Base-by-base conservation (phyloP, 345 rosid genomes). In the Abelmoschus esculentus region DNA sequence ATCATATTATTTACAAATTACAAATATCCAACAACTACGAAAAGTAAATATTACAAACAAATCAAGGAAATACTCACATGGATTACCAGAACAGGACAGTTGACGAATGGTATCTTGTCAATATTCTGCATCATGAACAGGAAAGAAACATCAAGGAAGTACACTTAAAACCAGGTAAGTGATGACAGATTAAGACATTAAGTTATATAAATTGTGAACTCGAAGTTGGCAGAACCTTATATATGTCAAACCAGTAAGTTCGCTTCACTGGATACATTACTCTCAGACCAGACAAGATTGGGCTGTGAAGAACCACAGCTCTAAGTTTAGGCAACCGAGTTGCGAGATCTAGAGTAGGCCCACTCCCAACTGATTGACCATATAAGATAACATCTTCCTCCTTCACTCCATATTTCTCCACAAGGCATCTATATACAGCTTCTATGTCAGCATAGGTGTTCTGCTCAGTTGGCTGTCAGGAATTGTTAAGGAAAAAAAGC, bases 301-400 rank as follows among this genome's bases (percentile, higher is more conserved):
- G 92, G 74, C 97, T 93, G 79, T 93, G 98, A 59, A 93, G 96
- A 80, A 93, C 90, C 72, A 93, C 98, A 0, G 98, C 96, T 77
- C 97, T 85, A 57, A 91, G 72, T 46, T 80, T 84, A 2, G 83
- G 86, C 71, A 93, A 87, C 49, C 80, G 82, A 47, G 86, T 76
- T 76, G 98, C 95, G 73, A 93, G 73, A 68, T 93, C 96, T 72
- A 91, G 82, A 72, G 97, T 89, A 42, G 98, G 97, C 17, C 98
- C 98, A 71, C 97, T 93, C 55, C 97, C 97, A 44, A 93, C 93
- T 7, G 98, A 92, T 71, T 92, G 97, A 38, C 98, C 98, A 53
- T 93, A 93, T 73, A 93, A 83, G 73, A 93, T 84, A 46, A 87
- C 85, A 81, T 91, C 87, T 79, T 91, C 92, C 80, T 93, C 87